Percentiles rank a stretch among this genome's conserved stretches.
phyloP scores from a whole-genome alignment of 192 early-diverging fungal species.

The Gonapodya sp. region DNA sequence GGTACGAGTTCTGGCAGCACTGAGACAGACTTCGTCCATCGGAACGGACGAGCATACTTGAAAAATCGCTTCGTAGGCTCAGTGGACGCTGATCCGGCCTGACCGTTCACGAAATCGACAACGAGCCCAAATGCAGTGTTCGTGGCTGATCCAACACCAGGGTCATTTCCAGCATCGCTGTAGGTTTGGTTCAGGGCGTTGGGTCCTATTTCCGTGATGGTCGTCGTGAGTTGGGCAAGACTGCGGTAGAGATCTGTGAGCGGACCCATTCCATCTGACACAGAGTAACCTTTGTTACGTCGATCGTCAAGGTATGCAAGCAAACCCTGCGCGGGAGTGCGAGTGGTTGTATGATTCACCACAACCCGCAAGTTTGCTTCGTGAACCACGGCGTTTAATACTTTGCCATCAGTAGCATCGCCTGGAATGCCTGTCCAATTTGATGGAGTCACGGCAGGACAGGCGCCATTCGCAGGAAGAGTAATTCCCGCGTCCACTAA shows the following conservation, averaged over 20 bases:
- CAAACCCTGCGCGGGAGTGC: constrained; percentile 7
- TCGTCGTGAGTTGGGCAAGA: constrained; percentile 14
- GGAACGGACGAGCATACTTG: constrained; percentile 24
- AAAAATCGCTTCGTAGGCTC: constrained; percentile 22
- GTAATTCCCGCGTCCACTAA: constrained; percentile 20
- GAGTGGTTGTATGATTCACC: constrained; percentile 11
- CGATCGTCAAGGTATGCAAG: constrained; percentile 20
- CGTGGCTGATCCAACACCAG: constrained; percentile 5
- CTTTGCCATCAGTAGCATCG: constrained; percentile 18
- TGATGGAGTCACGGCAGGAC: constrained; percentile 17
- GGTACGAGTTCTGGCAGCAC: constrained; percentile 13
- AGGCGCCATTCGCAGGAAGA: constrained; percentile 11
- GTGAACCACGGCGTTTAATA: constrained; percentile 15
- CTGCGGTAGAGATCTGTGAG: constrained; percentile 12
- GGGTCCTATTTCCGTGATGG: constrained; percentile 17
- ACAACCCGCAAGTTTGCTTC: constrained; percentile 9
- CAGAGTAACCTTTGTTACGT: constrained; percentile 22
- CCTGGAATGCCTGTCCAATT: constrained; percentile 21
- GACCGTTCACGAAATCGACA: constrained; percentile 10
- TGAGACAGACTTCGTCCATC: constrained; percentile 15
- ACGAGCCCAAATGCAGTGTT: constrained; percentile 17
- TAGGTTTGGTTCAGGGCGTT: constrained; percentile 12
- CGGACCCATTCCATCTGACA: constrained; percentile 18
- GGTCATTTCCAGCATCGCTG: constrained; percentile 19
- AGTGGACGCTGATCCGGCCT: constrained; percentile 15